Conservation (phyloP, 139 green algal species). For the Pedinophyceae sp. region DNA sequence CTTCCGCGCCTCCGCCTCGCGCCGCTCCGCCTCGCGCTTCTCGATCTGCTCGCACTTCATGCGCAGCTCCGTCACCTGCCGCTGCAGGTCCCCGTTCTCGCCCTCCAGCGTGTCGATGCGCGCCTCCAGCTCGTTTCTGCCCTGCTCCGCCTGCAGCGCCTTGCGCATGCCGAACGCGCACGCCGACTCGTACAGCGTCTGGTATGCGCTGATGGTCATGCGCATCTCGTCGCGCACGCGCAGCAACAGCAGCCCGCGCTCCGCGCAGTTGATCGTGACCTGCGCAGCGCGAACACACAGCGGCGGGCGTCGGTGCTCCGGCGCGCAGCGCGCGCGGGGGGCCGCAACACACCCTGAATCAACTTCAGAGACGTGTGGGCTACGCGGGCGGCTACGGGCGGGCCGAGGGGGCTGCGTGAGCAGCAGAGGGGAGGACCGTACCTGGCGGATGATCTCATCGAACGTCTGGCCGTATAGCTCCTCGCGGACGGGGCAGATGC, state of each 20-base stretch:
- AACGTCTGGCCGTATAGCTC: constrained; percentile 77
- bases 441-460: constrained; percentile 55
- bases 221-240: constrained; percentile 67
- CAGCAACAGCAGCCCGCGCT: constrained; percentile 62
- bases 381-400: not conserved
- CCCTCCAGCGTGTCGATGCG: constrained; percentile 46
- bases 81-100: constrained; percentile 50
- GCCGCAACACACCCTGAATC: not conserved
- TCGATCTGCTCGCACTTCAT: constrained; percentile 68
- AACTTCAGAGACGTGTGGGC: not conserved
- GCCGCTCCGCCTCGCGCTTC: constrained; percentile 62
- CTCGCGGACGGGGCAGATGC: constrained; percentile 74
- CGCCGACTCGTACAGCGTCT: constrained; percentile 73
- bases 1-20: constrained; percentile 64
- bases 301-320: too few relatives aligned
- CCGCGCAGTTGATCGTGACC: constrained; percentile 74
- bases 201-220: constrained; percentile 63
- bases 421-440: too few relatives aligned
- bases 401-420: too few relatives aligned
- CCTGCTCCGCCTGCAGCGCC: constrained; percentile 64
- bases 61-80: constrained; percentile 61
- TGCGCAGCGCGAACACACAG: too few relatives aligned
- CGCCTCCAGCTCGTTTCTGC: constrained; percentile 61
- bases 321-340: not conserved
- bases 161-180: constrained; percentile 79